These are phyloP conservation scores for Mucor saturninus DNA, from an alignment of 371 early-diverging fungal species.

Conservation along the genomic window DNA sequence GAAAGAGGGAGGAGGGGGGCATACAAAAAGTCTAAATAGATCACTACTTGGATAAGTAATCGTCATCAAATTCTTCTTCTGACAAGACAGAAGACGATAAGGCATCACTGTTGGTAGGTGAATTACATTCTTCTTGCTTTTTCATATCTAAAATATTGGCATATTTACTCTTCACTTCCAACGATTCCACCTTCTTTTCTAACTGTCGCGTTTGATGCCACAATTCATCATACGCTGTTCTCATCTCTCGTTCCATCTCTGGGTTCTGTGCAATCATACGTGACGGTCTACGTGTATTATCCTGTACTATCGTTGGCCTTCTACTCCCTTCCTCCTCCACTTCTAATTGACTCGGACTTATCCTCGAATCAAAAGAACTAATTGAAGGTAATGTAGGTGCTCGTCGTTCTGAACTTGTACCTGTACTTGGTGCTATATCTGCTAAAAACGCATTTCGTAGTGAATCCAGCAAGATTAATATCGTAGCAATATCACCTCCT, in stretches of 20 bases:
- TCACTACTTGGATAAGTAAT: background rate
- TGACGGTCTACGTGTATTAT: background rate
- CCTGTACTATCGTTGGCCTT: too few species aligned
- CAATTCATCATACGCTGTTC: constrained; percentile 41
- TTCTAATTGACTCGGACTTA: background rate
- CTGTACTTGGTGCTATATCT: background rate
- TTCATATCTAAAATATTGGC: background rate
- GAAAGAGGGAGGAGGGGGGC: too few species aligned
- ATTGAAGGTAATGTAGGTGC: background rate
- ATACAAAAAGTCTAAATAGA: too few species aligned
- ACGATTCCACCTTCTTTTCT: constrained; percentile 35
- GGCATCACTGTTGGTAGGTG: background rate
- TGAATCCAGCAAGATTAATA: constrained; percentile 30
- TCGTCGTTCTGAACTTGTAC: background rate
- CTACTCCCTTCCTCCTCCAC: background rate
- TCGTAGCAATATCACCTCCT: constrained; percentile 27
- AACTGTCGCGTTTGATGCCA: constrained; percentile 35
- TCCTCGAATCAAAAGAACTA: background rate
- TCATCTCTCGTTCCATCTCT: constrained; percentile 37
- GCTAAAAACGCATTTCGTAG: constrained; percentile 31
- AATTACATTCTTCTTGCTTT: background rate
- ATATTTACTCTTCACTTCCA: constrained; percentile 30
- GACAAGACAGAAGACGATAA: background rate
- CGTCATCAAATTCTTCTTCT: background rate
- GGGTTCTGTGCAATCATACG: constrained; percentile 14